Evolutionary conservation across 495 filamentous ascomycete species (phyloP).

Genomic region (Talaromyces adpressus): DNA sequence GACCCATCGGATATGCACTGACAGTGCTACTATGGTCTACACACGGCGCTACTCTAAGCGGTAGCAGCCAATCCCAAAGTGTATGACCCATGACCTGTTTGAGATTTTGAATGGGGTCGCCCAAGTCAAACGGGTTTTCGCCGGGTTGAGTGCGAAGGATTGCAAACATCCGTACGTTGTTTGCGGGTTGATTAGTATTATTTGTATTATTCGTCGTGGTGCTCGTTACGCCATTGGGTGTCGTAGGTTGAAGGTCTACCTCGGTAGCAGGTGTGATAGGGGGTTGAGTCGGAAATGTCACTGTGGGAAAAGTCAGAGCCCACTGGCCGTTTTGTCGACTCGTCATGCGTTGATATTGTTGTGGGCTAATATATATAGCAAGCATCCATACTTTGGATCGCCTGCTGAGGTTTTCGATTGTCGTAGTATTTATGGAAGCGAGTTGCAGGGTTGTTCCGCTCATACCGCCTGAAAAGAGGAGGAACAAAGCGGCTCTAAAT

Average conservation of each 20-base stretch:
- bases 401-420: constrained; percentile 67
- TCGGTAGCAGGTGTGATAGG: background rate
- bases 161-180: constrained; percentile 58
- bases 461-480: constrained; percentile 70
- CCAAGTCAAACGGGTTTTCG: constrained; percentile 75
- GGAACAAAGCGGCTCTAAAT: constrained; percentile 58
- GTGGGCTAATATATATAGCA: constrained; percentile 63
- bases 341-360: constrained; percentile 30
- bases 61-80: constrained; percentile 67
- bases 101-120: constrained; percentile 55
- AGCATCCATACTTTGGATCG: constrained; percentile 60
- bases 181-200: constrained; percentile 6
- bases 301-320: constrained; percentile 39
- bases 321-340: constrained; percentile 24
- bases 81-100: constrained; percentile 66
- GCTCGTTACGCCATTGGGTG: background rate
- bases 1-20: constrained; percentile 41
- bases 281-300: constrained; percentile 34
- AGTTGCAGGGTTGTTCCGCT: constrained; percentile 60
- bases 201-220: background rate
- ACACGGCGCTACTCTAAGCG: constrained; percentile 60
- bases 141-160: constrained; percentile 65
- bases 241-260: background rate
- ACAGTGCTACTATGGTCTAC: constrained; percentile 38
- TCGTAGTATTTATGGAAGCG: constrained; percentile 64